Conservation (phyloP, 805 yeast genomes). For the Tetrapisispora arboricola region DNA sequence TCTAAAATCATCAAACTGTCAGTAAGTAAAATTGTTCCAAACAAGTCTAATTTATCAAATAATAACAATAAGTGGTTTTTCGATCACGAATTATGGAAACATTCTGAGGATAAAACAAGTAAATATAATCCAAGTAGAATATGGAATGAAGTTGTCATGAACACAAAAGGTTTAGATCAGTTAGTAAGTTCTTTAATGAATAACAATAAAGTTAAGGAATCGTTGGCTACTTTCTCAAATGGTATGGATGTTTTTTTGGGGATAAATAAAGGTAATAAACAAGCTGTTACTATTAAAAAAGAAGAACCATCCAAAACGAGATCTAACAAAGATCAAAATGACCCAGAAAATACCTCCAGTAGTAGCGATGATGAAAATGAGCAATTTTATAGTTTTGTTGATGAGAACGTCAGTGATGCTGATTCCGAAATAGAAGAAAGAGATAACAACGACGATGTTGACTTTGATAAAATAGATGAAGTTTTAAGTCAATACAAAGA, state of each 20-base stretch:
- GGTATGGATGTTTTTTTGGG: constrained; percentile 31
- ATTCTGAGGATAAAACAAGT: constrained; percentile 24
- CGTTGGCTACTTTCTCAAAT: constrained; percentile 32
- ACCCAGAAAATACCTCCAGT: constrained; percentile 12
- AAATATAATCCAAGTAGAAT: constrained; percentile 38
- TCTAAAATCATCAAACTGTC: constrained; percentile 22
- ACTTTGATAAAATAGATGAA: constrained; percentile 9
- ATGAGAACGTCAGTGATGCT: constrained; percentile 8
- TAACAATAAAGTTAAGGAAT: constrained; percentile 38
- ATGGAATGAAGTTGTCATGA: constrained; percentile 29
- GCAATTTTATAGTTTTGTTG: constrained; percentile 5
- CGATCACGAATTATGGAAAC: constrained; percentile 18
- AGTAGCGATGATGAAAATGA: not conserved
- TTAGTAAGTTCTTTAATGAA: constrained; percentile 36
- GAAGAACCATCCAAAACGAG: constrained; percentile 2
- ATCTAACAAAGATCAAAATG: constrained; percentile 13
- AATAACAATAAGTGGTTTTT: constrained; percentile 17
- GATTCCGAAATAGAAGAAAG: not conserved
- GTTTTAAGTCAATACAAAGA: constrained; percentile 29
- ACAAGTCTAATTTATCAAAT: constrained; percentile 5
- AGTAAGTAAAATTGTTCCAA: constrained; percentile 12
- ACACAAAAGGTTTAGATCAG: constrained; percentile 17
- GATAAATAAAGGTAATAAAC: constrained; percentile 21
- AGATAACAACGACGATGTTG: constrained; percentile 12
- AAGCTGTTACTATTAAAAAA: constrained; percentile 2